Evolutionary conservation across 2,329 filamentous ascomycete species (phyloP), one percentile per base, ranked within the genome.

Genomic region (Xylariaceae sp.): DNA sequence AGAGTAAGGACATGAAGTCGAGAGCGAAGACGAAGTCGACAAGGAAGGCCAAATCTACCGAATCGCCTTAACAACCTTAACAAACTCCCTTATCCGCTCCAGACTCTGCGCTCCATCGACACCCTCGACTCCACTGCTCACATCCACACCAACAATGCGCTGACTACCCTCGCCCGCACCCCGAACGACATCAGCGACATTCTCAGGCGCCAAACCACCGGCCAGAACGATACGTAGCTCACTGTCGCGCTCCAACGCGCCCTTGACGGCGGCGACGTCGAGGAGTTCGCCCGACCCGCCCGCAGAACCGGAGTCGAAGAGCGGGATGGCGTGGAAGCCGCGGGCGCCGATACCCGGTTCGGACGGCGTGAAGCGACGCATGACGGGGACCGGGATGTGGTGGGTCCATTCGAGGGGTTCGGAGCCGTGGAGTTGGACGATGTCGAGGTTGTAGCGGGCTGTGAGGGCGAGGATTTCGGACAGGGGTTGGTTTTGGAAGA

Each of bases 371-470:
- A 97, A 99, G 53, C 88, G 89, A 65, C 86, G 87, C 64, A 99
- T 86, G 4, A 99, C 92, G 0, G 94, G 94, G 0, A 97, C 92
- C 1, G 94, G 92, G 53, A 99, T 91, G n/a, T 89, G 76, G 51
- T 77, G 83, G 1, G 92, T 88, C 92, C 93, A 99, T 72, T 99
- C 94, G 3, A 97, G 70, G 2, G 94, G 93, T 72, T 99, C 95
- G 51, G 88, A 82, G 7, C 94, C 95, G 71, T 99, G 94, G 1
- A 99, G 82, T 72, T 99, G 94, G 5, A 99, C 90, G 56, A 96
- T 77, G 71, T 99, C 94, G 49, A 99, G 83, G 51, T 82, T 80
- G 65, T 96, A 86, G 10, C 86, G 79, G 64, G 84, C 84, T 67
- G 95, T 89, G 72, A 93, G 85, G 63, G 87, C 82, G 54, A 97